A percentile compares a stretch with the other conserved stretches of the same genome.
These are phyloP conservation scores for Saccharomyces kudriavzevii DNA, from an alignment of 805 yeast species.

Conservation along the genomic window DNA sequence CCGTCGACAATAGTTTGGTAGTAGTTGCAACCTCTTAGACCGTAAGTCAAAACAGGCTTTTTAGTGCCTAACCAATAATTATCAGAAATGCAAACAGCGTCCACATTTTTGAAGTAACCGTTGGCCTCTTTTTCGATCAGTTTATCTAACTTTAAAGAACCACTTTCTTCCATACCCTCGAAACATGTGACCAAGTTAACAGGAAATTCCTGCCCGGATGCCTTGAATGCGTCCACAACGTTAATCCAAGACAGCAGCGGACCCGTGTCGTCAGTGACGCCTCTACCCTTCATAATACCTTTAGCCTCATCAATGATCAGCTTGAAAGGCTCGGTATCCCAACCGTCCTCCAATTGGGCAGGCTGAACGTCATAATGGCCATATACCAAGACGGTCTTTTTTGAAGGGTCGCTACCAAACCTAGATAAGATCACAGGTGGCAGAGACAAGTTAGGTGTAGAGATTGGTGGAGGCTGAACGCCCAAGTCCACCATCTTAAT, in stretches of 20 bases:
- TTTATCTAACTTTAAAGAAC: slow-evolving; percentile 83
- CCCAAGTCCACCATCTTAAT: slow-evolving; percentile 80
- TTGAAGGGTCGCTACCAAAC: slow-evolving; percentile 70
- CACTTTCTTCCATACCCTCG: slow-evolving; percentile 99
- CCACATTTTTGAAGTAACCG: slow-evolving; percentile 75
- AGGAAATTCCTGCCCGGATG: slow-evolving; percentile 79
- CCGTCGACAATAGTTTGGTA: slow-evolving; percentile 78
- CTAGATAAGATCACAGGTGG: slow-evolving; percentile 95
- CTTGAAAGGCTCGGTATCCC: slow-evolving; percentile 87
- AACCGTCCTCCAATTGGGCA: slow-evolving; percentile 84
- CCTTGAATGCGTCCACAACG: slow-evolving; percentile 81
- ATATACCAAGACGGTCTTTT: slow-evolving; percentile 84
- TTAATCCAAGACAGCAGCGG: slow-evolving; percentile 97
- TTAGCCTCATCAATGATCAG: slow-evolving; percentile 55
- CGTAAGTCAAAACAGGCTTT: slow-evolving; percentile 95
- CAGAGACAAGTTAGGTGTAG: slow-evolving; percentile 53
- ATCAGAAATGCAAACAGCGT: slow-evolving; percentile 92
- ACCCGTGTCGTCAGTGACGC: slow-evolving; percentile 96
- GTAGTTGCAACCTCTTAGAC: slow-evolving; percentile 93
- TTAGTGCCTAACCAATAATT: slow-evolving; percentile 98
- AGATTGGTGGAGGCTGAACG: slow-evolving; percentile 85
- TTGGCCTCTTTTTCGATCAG: slow-evolving; percentile 74
- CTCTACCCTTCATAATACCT: slow-evolving; percentile 78
- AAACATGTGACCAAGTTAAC: slow-evolving; percentile 88
- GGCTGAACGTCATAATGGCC: slow-evolving; percentile 99